Conservation (phyloP, 2,329 filamentous ascomycete species). For the Cryphonectria radicalis region DNA sequence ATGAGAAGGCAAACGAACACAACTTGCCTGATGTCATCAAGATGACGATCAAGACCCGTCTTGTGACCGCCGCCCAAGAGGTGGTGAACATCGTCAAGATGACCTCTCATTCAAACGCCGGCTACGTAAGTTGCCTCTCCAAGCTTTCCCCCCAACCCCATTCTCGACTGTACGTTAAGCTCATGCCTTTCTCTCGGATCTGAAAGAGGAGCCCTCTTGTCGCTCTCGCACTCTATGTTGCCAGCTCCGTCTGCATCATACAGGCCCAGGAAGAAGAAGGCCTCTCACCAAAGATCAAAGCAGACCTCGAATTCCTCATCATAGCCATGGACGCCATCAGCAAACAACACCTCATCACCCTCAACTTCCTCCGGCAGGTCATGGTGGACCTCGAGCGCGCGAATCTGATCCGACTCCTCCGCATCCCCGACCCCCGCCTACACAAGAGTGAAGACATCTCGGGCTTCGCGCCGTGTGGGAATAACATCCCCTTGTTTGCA, state of each 20-base stretch:
- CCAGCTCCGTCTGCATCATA: slow-evolving; percentile 81
- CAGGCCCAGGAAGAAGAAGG: slow-evolving; percentile 67
- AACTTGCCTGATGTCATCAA: slow-evolving; percentile 67
- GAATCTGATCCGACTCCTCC: slow-evolving; percentile 15
- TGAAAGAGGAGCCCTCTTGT: slow-evolving; percentile 77
- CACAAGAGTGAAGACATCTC: slow-evolving; percentile 30
- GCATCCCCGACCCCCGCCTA: slow-evolving; percentile 16
- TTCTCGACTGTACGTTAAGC: not conserved
- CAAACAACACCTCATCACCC: slow-evolving; percentile 73
- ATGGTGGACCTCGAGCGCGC: slow-evolving; percentile 74
- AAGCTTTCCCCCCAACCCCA: slow-evolving; percentile 15
- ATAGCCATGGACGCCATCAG: slow-evolving; percentile 78
- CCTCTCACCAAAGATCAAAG: slow-evolving; percentile 51
- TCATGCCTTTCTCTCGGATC: not conserved
- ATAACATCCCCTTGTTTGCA: slow-evolving; percentile 53
- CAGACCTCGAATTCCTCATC: slow-evolving; percentile 74
- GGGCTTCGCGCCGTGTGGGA: slow-evolving; percentile 34
- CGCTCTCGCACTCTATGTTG: slow-evolving; percentile 83
- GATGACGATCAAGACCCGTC: slow-evolving; percentile 71
- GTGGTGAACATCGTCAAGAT: slow-evolving; percentile 83
- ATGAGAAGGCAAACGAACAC: slow-evolving; percentile 79
- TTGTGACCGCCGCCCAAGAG: slow-evolving; percentile 80
- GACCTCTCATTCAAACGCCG: slow-evolving; percentile 71
- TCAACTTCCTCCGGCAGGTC: slow-evolving; percentile 83
- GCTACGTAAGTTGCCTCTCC: slow-evolving; percentile 58